Conservation (phyloP, 2,329 filamentous ascomycete species). For the Aspergillus jensenii region DNA sequence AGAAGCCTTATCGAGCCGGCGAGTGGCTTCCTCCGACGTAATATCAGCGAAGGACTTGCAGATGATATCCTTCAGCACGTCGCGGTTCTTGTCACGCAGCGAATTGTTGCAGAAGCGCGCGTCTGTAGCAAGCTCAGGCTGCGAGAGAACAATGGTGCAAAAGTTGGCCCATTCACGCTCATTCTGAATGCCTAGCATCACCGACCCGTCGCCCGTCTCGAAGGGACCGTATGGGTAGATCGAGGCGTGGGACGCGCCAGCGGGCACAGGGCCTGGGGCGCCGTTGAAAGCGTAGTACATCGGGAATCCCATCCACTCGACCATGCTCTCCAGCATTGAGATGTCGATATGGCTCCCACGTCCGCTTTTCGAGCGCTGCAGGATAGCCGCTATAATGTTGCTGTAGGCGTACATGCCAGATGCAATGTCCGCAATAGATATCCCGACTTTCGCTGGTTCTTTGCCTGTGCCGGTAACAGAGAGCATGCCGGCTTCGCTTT, state of each 20-base stretch:
- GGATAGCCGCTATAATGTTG: conserved; percentile 52
- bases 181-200: conserved; percentile 60
- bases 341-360: conserved; percentile 54
- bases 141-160: conserved; percentile 47
- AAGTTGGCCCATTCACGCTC: conserved; percentile 57
- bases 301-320: conserved; percentile 60
- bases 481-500: conserved; percentile 55
- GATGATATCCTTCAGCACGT: conserved; percentile 49
- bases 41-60: conserved; percentile 39
- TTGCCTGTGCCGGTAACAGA: conserved; percentile 50
- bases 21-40: conserved; percentile 43
- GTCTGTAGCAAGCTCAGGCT: conserved; percentile 45
- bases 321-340: conserved; percentile 60
- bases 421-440: conserved; percentile 56
- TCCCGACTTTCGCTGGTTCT: conserved; percentile 52
- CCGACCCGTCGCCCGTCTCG: conserved; percentile 48
- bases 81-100: conserved; percentile 48
- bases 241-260: conserved; percentile 54
- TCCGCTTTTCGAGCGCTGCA: conserved; percentile 48
- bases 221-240: conserved; percentile 61
- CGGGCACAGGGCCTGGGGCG: conserved; percentile 44
- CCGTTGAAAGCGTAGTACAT: conserved; percentile 55
- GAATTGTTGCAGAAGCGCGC: conserved; percentile 51
- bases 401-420: conserved; percentile 55
- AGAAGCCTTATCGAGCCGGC: conserved; percentile 46